A percentile compares a stretch with the other conserved stretches of the same genome.
Conservation (phyloP, 164 flowering plant species). For the Echeveria elegans region DNA sequence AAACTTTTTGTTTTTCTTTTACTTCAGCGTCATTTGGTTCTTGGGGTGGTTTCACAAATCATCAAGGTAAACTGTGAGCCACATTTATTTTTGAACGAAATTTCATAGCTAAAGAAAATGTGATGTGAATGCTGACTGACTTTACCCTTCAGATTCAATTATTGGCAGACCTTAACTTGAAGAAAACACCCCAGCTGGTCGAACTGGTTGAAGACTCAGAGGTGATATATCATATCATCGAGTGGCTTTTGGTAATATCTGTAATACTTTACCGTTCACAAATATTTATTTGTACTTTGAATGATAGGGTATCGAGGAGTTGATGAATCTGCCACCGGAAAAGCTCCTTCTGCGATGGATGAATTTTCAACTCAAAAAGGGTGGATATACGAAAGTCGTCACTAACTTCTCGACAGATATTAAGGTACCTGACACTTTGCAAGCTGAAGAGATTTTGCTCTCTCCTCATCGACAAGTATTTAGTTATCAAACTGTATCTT, state of each 20-base stretch:
- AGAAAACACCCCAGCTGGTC: conserved; percentile 63
- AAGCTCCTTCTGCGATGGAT: conserved; percentile 61
- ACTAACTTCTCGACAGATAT: conserved; percentile 80
- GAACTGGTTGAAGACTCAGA: conserved; percentile 59
- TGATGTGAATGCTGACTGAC: background rate
- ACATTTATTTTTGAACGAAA: background rate
- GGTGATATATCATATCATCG: conserved; percentile 20
- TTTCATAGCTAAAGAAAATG: background rate
- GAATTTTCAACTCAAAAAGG: conserved; percentile 70
- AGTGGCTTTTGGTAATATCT: background rate
- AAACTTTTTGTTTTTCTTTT: background rate
- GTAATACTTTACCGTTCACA: background rate
- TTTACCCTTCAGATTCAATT: conserved; percentile 44
- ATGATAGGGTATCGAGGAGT: conserved; percentile 55
- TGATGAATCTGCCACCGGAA: conserved; percentile 60
- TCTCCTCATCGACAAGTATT: background rate
- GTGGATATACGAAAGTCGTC: conserved; percentile 43
- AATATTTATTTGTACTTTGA: background rate
- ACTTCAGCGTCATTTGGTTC: conserved; percentile 80
- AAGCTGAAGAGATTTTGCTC: background rate
- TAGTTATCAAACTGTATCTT: background rate
- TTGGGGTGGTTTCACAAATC: conserved; percentile 85
- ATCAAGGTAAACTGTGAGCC: conserved; percentile 51
- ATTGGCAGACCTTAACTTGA: conserved; percentile 65
- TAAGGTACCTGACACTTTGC: conserved; percentile 34